Percentiles rank a stretch among this genome's conserved stretches.
Conservation (phyloP, 495 filamentous ascomycete species). For the Penicillium egyptiacum region DNA sequence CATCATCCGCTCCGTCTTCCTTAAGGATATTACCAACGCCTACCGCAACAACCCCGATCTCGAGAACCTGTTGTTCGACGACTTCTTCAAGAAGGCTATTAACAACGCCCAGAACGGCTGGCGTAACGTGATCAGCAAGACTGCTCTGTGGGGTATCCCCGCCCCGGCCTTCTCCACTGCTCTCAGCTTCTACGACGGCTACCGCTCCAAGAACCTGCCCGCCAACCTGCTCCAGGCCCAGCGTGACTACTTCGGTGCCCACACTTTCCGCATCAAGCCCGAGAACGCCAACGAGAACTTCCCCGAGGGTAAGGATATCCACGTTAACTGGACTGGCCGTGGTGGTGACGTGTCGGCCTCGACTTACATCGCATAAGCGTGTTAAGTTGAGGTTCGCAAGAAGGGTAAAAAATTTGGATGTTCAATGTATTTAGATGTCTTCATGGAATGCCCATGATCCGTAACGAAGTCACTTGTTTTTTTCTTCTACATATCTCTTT, state of each 20-base stretch:
- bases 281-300: conserved; percentile 81
- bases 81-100: conserved; percentile 99
- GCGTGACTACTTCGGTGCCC: conserved; percentile 98
- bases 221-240: conserved; percentile 98
- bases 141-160: conserved; percentile 89
- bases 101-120: conserved; percentile 93
- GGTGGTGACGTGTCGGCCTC: conserved; percentile 96
- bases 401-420: conserved; percentile 29
- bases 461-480: conserved; percentile 27
- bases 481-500: conserved; percentile 2
- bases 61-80: conserved; percentile 96
- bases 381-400: conserved; percentile 12
- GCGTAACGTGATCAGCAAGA: conserved; percentile 91
- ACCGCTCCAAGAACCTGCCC: conserved; percentile 90
- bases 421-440: conserved; percentile 37
- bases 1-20: conserved; percentile 99
- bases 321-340: conserved; percentile 99
- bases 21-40: conserved; percentile 97
- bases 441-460: conserved; percentile 26
- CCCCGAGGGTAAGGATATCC: conserved; percentile 83
- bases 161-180: conserved; percentile 95
- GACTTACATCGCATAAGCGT: conserved; percentile 87
- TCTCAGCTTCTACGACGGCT: conserved; percentile 96
- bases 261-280: conserved; percentile 98
- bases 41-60: conserved; percentile 94